phyloP scores from a whole-genome alignment of 352 stramenopile species.

The Globisporangium spinosum region DNA sequence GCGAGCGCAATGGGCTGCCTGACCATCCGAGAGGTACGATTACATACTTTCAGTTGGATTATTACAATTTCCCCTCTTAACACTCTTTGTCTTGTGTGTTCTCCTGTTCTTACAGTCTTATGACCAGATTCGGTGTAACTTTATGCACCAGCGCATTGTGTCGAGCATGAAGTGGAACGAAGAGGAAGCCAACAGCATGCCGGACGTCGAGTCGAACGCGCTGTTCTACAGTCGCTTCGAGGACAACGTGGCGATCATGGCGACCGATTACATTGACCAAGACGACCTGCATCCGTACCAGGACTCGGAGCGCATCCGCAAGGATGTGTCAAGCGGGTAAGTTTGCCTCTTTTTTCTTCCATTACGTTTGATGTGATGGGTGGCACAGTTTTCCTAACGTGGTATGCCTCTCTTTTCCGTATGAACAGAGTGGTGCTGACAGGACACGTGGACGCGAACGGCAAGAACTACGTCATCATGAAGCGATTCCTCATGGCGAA shows the following conservation, averaged over 20 bases:
- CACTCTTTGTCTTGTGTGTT: too few relatives aligned
- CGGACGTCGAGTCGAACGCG: constrained; percentile 69
- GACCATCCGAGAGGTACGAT: constrained; percentile 43
- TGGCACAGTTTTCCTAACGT: too few relatives aligned
- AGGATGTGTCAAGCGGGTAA: constrained; percentile 58
- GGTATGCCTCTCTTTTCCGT: too few relatives aligned
- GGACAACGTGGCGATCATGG: constrained; percentile 59
- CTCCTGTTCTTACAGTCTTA: constrained; percentile 26
- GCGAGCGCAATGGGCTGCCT: constrained; percentile 54
- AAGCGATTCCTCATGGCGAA: constrained; percentile 79
- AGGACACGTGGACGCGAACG: constrained; percentile 49
- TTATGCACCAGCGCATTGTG: constrained; percentile 77
- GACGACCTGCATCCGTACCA: constrained; percentile 77
- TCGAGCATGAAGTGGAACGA: constrained; percentile 68
- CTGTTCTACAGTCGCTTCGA: constrained; percentile 63
- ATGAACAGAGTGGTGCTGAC: constrained; percentile 45
- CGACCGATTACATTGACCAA: constrained; percentile 75
- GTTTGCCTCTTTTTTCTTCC: too few relatives aligned
- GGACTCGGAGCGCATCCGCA: constrained; percentile 65
- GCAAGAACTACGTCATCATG: constrained; percentile 73
- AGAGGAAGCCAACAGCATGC: constrained; percentile 38
- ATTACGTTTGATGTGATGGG: too few relatives aligned
- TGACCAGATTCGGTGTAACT: constrained; percentile 76
- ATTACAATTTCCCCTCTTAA: too few relatives aligned
- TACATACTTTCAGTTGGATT: too few relatives aligned